Base-by-base conservation (phyloP, 192 early-diverging fungal genomes). In the Backusella morwellensis region DNA sequence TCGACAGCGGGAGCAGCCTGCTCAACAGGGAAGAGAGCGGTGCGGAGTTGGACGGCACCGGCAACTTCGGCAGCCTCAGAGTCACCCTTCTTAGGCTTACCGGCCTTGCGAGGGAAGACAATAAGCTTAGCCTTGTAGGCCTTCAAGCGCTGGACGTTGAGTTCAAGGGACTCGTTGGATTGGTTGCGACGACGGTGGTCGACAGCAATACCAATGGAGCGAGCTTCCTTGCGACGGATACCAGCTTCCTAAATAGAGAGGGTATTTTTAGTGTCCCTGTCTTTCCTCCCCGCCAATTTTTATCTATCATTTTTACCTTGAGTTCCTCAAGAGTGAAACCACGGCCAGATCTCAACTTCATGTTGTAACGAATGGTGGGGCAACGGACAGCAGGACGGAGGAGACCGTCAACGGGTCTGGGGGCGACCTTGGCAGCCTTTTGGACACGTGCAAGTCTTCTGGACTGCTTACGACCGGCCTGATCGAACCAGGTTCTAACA, bases 311-410 rank as follows among this genome's bases (percentile, higher is more conserved):
- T 38, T 40, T 70, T 85, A 94, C 94, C 95, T 98, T 97, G 78
- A 99, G 92, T 89, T 99, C 98, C 76, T 99, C 98, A 72, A 97
- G 88, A 70, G 97, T 97, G 91, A 99, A 99, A 71, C 98, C 98
- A 85, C 96, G 94, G 80, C 98, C 98, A 82, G 91, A 91, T 80
- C 98, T 89, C 77, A 98, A 88, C 93, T 98, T 98, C 86, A 86
- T 92, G 94, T 99, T 99, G 93, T 99, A 98, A 88, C 96, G 97
- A 83, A 97, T 75, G 66, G 98, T 99, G 54, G 94, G 97, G 87
- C 95, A 95, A 82, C 95, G 92, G 79, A 99, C 95, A 75, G 95
- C 98, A 14, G 98, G 97, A 83, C 98, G 94, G 81, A 99, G 91
- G 76, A 94, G 91, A 85, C 94, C 95, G 86, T 99, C 98, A 77